These are phyloP conservation scores for Ascochyta viciae-villosae DNA, from an alignment of 2,329 filamentous ascomycete genomes.

Conservation along the genomic window DNA sequence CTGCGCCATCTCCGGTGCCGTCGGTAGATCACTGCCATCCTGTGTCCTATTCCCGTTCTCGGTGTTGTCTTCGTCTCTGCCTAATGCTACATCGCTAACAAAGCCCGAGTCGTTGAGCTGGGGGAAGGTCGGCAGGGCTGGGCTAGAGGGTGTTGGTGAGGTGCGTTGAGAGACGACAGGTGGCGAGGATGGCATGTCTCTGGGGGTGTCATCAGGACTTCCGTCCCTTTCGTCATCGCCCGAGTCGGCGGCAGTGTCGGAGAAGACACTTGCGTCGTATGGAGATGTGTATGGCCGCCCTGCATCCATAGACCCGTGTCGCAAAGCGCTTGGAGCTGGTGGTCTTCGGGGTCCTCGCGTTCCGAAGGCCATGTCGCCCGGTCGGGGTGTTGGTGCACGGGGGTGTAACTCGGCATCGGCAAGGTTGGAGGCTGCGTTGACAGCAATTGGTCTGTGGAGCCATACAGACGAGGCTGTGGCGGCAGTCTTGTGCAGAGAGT, in stretches of 20 bases:
- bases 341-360: constrained; percentile 41
- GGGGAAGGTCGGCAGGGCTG: constrained; percentile 67
- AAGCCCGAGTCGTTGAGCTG: constrained; percentile 75
- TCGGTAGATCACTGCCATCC: constrained; percentile 31
- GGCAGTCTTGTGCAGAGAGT: constrained; percentile 86
- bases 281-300: constrained; percentile 41
- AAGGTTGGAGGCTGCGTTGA: constrained; percentile 56
- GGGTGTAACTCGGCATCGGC: constrained; percentile 74
- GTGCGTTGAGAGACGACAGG: constrained; percentile 70
- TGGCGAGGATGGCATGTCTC: constrained; percentile 87
- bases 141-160: constrained; percentile 78
- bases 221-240: constrained; percentile 58
- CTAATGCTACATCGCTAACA: constrained; percentile 79
- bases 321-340: constrained; percentile 57
- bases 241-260: constrained; percentile 54
- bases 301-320: constrained; percentile 66
- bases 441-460: constrained; percentile 76
- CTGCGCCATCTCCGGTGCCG: constrained; percentile 16
- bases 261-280: constrained; percentile 44
- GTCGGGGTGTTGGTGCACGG: constrained; percentile 78
- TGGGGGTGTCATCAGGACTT: constrained; percentile 67
- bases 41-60: constrained; percentile 38
- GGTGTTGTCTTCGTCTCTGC: constrained; percentile 69
- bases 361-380: constrained; percentile 53
- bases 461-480: constrained; percentile 89